Percentiles rank a stretch among this genome's conserved stretches.
phyloP scores from a whole-genome alignment of 1,284 basidiomycete genomes.

The Cutaneotrichosporon sp. region DNA sequence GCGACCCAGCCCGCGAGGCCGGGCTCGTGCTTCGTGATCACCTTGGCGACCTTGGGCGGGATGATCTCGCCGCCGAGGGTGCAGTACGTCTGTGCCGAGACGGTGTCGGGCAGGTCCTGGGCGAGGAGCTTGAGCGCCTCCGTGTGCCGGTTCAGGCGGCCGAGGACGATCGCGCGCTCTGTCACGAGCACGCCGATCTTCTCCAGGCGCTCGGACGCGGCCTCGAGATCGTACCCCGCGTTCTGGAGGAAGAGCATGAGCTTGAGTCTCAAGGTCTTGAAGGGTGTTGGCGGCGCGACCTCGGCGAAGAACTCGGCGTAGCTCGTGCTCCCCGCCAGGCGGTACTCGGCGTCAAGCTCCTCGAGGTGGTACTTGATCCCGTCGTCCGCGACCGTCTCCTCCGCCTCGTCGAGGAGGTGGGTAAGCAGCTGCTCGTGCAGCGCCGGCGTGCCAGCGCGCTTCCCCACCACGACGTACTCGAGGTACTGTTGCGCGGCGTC shows the following conservation, averaged over 20 bases:
- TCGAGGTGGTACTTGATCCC: constrained; percentile 53
- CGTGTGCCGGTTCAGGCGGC: constrained; percentile 69
- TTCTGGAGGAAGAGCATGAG: constrained; percentile 74
- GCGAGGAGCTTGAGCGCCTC: constrained; percentile 69
- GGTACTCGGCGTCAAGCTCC: constrained; percentile 52
- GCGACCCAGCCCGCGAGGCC: constrained; percentile 62
- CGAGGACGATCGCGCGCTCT: constrained; percentile 77
- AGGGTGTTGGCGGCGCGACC: constrained; percentile 64
- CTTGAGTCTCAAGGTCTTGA: constrained; percentile 72
- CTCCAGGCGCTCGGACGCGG: constrained; percentile 58
- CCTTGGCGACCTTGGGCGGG: constrained; percentile 62
- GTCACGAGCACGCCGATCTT: constrained; percentile 60
- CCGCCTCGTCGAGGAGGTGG: constrained; percentile 37
- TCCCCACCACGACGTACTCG: constrained; percentile 74
- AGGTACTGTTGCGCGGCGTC: constrained; percentile 68
- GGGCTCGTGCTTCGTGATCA: constrained; percentile 46
- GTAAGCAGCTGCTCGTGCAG: constrained; percentile 45
- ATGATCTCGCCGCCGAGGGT: constrained; percentile 71
- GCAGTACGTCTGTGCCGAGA: constrained; percentile 79
- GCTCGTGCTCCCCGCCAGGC: constrained; percentile 31
- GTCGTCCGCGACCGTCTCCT: constrained; percentile 40
- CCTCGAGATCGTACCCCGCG: constrained; percentile 63
- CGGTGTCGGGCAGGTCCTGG: constrained; percentile 67
- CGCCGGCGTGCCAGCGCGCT: constrained; percentile 55
- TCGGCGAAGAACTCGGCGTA: constrained; percentile 49